Percentiles rank a stretch among this genome's conserved stretches.
Conservation (phyloP, 306 rosid species). For the Bauhinia variegata region DNA sequence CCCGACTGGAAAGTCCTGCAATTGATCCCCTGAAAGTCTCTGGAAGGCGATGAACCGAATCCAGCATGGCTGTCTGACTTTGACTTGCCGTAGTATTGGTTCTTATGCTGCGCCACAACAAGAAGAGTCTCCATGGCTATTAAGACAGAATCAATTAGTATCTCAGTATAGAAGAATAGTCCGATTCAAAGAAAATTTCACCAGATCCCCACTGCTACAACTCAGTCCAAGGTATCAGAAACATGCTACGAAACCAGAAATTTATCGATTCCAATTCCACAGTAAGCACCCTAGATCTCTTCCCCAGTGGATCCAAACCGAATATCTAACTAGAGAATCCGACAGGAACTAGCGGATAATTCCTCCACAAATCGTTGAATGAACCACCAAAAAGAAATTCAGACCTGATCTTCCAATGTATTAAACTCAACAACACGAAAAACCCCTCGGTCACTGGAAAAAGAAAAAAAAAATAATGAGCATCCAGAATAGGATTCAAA, state of each 20-base stretch:
- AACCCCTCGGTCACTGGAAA: slow-evolving; percentile 30
- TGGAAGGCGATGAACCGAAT: slow-evolving; percentile 58
- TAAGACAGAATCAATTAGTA: slow-evolving; percentile 24
- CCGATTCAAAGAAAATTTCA: slow-evolving; percentile 20
- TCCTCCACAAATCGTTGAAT: slow-evolving; percentile 5
- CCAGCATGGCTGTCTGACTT: slow-evolving; percentile 53
- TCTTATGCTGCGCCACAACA: slow-evolving; percentile 75
- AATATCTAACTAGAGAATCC: slow-evolving; percentile 31
- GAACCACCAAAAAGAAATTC: slow-evolving; percentile 33
- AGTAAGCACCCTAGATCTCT: slow-evolving; percentile 32
- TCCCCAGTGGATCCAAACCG: slow-evolving; percentile 43
- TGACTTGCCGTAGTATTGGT: slow-evolving; percentile 50
- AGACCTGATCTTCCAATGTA: slow-evolving; percentile 39
- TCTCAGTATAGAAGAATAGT: not conserved
- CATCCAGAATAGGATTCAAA: not conserved
- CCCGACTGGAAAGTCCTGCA: slow-evolving; percentile 80
- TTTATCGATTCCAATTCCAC: not conserved
- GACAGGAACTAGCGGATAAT: not conserved
- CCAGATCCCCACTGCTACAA: slow-evolving; percentile 47
- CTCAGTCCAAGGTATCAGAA: slow-evolving; percentile 31
- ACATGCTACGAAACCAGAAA: slow-evolving; percentile 31
- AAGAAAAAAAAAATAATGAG: not conserved
- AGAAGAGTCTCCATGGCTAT: slow-evolving; percentile 75
- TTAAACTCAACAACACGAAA: slow-evolving; percentile 20
- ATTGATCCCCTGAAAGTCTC: slow-evolving; percentile 58